phyloP scores from a whole-genome alignment of 148 eudicot genomes.

The Nyssa sinensis region DNA sequence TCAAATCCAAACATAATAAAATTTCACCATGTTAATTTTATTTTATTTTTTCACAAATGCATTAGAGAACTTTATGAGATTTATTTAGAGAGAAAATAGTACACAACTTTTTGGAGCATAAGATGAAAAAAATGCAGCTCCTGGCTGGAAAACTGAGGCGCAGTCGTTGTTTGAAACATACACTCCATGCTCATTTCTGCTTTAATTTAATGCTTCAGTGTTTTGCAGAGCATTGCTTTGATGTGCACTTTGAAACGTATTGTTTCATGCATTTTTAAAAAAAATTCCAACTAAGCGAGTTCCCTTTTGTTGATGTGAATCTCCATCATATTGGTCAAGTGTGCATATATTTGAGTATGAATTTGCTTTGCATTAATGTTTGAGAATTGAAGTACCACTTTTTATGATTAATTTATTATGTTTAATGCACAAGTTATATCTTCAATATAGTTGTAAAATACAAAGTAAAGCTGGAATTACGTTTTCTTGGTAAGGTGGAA shows the following conservation, averaged over 20 bases:
- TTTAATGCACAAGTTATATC: not conserved
- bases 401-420: not conserved
- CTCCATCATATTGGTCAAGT: not conserved
- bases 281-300: not conserved
- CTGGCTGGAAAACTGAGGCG: too few relatives aligned
- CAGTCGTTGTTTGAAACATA: not conserved
- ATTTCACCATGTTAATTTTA: too few relatives aligned
- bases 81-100: too few relatives aligned
- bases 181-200: not conserved
- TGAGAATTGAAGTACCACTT: not conserved
- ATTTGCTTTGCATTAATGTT: not conserved
- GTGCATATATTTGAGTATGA: not conserved
- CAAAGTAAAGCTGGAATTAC: not conserved
- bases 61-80: too few relatives aligned
- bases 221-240: not conserved
- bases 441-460: not conserved
- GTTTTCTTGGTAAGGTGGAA: not conserved
- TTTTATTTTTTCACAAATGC: too few relatives aligned
- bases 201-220: not conserved
- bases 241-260: not conserved
- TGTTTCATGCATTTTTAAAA: not conserved
- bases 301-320: not conserved
- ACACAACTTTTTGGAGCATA: too few relatives aligned
- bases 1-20: too few relatives aligned
- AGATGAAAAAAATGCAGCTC: too few relatives aligned